Conservation (phyloP, 2,329 filamentous ascomycete genomes). For the Talaromyces sp. region DNA sequence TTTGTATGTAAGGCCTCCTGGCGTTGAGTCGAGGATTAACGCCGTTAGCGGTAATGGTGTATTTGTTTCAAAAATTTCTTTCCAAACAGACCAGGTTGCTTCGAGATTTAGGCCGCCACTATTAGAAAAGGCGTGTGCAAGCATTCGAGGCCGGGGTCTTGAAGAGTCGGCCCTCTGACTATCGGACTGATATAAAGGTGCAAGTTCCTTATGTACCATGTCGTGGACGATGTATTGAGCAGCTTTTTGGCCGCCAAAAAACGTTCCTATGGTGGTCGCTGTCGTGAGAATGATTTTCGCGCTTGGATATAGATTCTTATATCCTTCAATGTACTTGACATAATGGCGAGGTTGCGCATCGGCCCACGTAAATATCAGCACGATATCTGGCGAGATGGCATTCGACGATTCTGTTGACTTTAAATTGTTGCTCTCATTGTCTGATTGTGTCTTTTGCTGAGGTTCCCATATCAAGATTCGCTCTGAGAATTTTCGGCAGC, state of each 20-base stretch:
- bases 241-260: constrained; percentile 10
- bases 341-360: constrained; percentile 12
- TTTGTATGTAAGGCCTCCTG: constrained; percentile 2
- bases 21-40: constrained; percentile 8
- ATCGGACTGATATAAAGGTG: not conserved
- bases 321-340: constrained; percentile 11
- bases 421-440: not conserved
- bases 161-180: not conserved
- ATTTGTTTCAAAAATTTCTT: not conserved
- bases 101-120: constrained; percentile 4
- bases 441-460: not conserved
- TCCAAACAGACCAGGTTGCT: constrained; percentile 6
- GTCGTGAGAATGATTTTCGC: constrained; percentile 11
- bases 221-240: not conserved
- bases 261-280: constrained; percentile 7
- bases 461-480: constrained; percentile 8
- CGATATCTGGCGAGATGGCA: not conserved
- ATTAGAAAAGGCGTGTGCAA: constrained; percentile 12
- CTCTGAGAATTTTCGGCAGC: constrained; percentile 4
- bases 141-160: not conserved
- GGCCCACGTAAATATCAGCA: constrained; percentile 11
- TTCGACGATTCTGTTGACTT: not conserved
- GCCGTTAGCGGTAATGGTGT: not conserved
- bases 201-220: constrained; percentile 10
- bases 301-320: constrained; percentile 4